Base-by-base conservation (phyloP, 2,329 filamentous ascomycete genomes). In the Penicillium sp. region DNA sequence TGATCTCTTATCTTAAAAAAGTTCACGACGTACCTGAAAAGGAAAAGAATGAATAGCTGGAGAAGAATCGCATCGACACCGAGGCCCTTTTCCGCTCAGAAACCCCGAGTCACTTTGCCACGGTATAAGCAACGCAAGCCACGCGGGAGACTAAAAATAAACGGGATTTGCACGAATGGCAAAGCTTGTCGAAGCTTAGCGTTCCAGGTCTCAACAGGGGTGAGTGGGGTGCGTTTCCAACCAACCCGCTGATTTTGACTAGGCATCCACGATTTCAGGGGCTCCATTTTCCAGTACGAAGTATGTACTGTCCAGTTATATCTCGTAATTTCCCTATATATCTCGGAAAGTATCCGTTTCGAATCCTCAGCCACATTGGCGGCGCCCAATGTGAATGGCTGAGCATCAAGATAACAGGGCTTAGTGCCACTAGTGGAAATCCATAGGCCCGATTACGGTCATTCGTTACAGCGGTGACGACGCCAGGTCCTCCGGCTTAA, bases 131-230 rank as follows among this genome's bases (percentile, higher is more conserved):
- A 10, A 20, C 15, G 3, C 10, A 15, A 35, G 15, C 32, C 32
- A 35, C 8, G 32, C 32, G 18, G 15, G 20, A n/a, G 24, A 40
- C 39, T 49, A 45, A 51, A 44, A 49, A 44, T 44, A 53, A 32
- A 9, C 12, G 20, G 31, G 37, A 49, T 46, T 15, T 42, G 27
- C 39, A 32, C 41, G 20, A 54, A 55, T 49, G 38, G 53, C 35
- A 37, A 53, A 49, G 50, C 53, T 58, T 58, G 45, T 47, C 39
- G 46, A 58, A 56, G 56, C 51, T 56, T 58, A 50, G 49, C 50
- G 42, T 35, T 48, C 24, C 35, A 38, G 43, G 49, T 18, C 15
- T 18, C 15, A 18, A 41, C 46, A 27, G 32, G 32, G 32, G 32
- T 35, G 29, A 37, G 25, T 8, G 25, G 10, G 20, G 37, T 6